These are phyloP conservation scores for Rubia yunnanensis DNA, from an alignment of 257 asterid species.

Conservation along the genomic window DNA sequence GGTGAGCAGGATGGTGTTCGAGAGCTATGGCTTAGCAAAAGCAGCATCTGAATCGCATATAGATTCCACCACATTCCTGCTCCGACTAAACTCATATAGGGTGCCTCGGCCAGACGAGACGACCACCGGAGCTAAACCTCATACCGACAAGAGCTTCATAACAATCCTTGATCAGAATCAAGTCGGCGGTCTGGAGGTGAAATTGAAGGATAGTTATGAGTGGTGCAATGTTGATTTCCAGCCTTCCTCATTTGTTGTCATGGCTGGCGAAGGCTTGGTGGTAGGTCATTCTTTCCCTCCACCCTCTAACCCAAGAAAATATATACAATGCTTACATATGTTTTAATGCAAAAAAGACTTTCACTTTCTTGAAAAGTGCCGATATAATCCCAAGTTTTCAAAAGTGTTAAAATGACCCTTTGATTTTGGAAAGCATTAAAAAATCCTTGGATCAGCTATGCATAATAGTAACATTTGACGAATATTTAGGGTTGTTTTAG, in stretches of 20 bases:
- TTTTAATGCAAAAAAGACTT: no score
- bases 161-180: neutral
- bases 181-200: constrained; percentile 36
- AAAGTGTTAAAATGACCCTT: no score
- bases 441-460: no score
- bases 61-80: constrained; percentile 40
- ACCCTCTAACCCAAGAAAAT: no score
- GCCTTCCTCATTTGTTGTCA: constrained; percentile 39
- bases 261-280: constrained; percentile 53
- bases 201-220: constrained; percentile 29
- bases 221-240: constrained; percentile 36
- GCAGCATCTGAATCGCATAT: constrained; percentile 31
- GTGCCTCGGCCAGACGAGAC: constrained; percentile 13
- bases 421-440: no score
- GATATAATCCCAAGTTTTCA: no score
- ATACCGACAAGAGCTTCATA: constrained; percentile 27
- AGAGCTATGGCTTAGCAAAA: constrained; percentile 39
- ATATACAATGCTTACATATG: no score
- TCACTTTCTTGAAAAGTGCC: no score
- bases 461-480: no score
- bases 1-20: constrained; percentile 49
- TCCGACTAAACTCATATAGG: constrained; percentile 34
- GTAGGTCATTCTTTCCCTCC: neutral
- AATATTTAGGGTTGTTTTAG: no score
- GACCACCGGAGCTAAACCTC: constrained; percentile 29